Evolutionary conservation across 2,329 filamentous ascomycete genomes (phyloP).

Genomic region (Arthrobotrys sphaeroides): DNA sequence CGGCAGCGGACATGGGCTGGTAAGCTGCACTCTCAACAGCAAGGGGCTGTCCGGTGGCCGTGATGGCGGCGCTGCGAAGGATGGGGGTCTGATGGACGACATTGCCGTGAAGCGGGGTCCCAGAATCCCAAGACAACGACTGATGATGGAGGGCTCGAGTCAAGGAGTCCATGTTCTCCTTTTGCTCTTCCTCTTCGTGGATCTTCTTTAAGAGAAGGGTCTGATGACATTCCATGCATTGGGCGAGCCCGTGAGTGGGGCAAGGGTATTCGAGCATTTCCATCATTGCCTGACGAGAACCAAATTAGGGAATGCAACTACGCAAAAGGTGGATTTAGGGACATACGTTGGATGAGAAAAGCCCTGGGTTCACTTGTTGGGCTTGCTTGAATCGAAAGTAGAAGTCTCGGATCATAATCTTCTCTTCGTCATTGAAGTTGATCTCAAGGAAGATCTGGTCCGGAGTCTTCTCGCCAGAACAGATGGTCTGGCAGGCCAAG

Average conservation of each 20-base stretch:
- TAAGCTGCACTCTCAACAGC: not conserved
- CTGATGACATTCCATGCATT: slow-evolving; percentile 43
- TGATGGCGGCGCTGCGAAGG: not conserved
- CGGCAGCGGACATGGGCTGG: not conserved
- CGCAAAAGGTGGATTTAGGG: not conserved
- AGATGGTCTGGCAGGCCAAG: slow-evolving; percentile 39
- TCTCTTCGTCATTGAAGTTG: slow-evolving; percentile 48
- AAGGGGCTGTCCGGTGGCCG: not conserved
- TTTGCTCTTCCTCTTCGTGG: slow-evolving; percentile 21
- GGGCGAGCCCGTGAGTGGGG: not conserved
- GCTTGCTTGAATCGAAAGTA: slow-evolving; percentile 27
- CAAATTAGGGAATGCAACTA: not conserved
- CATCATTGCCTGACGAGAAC: slow-evolving; percentile 5
- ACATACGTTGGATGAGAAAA: not conserved
- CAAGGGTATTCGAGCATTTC: not conserved
- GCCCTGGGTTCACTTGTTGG: not conserved
- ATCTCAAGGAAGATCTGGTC: slow-evolving; percentile 40
- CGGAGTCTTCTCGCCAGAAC: slow-evolving; percentile 13
- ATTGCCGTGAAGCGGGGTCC: not conserved
- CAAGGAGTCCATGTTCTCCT: slow-evolving; percentile 15
- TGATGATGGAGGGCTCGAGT: slow-evolving; percentile 23
- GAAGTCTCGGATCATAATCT: slow-evolving; percentile 36
- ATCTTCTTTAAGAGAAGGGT: slow-evolving; percentile 21
- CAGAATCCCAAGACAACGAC: slow-evolving; percentile 39
- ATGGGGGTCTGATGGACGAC: not conserved